phyloP scores from a whole-genome alignment of 306 rosid genomes.

The Dryas alaskensis region DNA sequence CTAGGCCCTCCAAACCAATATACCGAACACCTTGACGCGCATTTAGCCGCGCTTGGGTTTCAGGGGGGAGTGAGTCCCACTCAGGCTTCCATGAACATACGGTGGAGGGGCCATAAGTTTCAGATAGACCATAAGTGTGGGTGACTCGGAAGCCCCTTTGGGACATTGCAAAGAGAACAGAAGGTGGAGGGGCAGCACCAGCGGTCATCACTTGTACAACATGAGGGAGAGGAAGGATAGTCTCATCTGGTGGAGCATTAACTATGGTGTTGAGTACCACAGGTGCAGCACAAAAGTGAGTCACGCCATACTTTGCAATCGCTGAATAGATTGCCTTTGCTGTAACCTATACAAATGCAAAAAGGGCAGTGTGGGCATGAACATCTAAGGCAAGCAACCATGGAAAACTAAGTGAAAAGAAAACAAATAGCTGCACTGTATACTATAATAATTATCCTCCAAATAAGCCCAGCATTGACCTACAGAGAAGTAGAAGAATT shows the following conservation, averaged over 20 bases:
- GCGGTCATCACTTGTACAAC: slow-evolving; percentile 78
- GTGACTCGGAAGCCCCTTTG: slow-evolving; percentile 74
- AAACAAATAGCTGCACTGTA: background rate
- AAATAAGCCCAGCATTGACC: background rate
- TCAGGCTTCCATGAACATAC: slow-evolving; percentile 96
- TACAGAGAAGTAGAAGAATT: background rate
- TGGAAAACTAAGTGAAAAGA: background rate
- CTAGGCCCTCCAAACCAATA: slow-evolving; percentile 67
- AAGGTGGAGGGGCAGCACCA: slow-evolving; percentile 94
- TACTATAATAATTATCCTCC: background rate
- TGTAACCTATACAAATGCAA: slow-evolving; percentile 51
- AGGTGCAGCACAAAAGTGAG: slow-evolving; percentile 96
- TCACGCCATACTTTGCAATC: slow-evolving; percentile 63
- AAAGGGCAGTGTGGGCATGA: background rate
- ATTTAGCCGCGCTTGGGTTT: slow-evolving; percentile 57
- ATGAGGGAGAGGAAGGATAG: slow-evolving; percentile 84
- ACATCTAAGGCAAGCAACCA: slow-evolving; percentile 8
- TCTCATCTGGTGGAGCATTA: slow-evolving; percentile 63
- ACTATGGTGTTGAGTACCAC: slow-evolving; percentile 83
- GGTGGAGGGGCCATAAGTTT: slow-evolving; percentile 84
- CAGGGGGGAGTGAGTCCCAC: slow-evolving; percentile 70
- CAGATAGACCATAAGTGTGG: slow-evolving; percentile 91
- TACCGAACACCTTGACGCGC: slow-evolving; percentile 91
- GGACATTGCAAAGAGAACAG: slow-evolving; percentile 68
- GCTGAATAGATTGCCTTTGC: slow-evolving; percentile 75